A percentile compares a stretch with the other conserved stretches of the same genome.
Conservation (phyloP, 1,284 basidiomycete genomes). For the Meira nashicola region DNA sequence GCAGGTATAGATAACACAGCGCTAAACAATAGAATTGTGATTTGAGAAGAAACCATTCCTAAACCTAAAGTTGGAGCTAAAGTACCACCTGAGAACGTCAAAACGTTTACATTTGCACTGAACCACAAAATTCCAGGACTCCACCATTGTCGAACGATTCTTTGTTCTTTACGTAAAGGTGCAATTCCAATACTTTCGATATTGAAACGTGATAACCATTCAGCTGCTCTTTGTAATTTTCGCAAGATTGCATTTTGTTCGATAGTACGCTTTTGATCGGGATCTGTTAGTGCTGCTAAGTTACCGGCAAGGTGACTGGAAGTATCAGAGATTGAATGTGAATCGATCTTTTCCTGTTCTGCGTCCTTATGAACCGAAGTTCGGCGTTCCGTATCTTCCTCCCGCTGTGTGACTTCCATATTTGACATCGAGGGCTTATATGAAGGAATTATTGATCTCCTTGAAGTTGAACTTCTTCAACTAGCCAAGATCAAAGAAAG, state of each 20-base stretch:
- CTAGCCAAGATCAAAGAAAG: too few species aligned
- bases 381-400: too few species aligned
- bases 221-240: conserved; percentile 17
- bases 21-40: conserved; percentile 10
- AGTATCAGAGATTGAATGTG: not conserved
- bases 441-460: too few species aligned
- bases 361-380: not conserved
- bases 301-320: not conserved
- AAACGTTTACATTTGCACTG: conserved; percentile 42
- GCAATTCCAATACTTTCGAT: conserved; percentile 36
- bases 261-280: conserved; percentile 13
- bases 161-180: conserved; percentile 23
- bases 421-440: too few species aligned
- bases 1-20: conserved; percentile 54
- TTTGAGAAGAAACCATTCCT: conserved; percentile 51
- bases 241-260: conserved; percentile 12
- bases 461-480: too few species aligned
- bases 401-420: too few species aligned
- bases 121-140: conserved; percentile 53
- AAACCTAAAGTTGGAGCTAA: conserved; percentile 60
- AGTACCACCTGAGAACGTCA: conserved; percentile 62
- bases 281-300: conserved; percentile 5
- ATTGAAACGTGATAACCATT: conserved; percentile 16
- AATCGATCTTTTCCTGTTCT: not conserved
- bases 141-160: conserved; percentile 54